Conservation (phyloP, 2,329 filamentous ascomycete genomes). For the Hypoxylon rubiginosum region DNA sequence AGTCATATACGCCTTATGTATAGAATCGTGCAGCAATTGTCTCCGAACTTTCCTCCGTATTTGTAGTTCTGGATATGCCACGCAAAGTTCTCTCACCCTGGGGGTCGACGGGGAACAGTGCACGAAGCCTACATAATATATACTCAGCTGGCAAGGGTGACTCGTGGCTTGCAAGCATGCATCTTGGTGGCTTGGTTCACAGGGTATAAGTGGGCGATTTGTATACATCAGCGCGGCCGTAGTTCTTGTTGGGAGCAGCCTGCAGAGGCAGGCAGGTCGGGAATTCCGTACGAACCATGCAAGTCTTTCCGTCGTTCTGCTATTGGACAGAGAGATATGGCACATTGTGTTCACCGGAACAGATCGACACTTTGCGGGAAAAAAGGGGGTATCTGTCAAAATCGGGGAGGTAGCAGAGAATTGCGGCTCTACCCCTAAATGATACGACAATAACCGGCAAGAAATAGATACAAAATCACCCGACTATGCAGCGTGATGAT, state of each 20-base stretch:
- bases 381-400: background rate
- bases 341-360: background rate
- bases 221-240: constrained; percentile 6
- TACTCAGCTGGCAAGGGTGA: background rate
- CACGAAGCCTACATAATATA: background rate
- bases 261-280: background rate
- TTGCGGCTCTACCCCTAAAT: background rate
- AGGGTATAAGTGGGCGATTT: background rate
- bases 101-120: background rate
- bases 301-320: background rate
- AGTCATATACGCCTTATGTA: too few relatives aligned
- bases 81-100: background rate
- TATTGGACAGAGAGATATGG: background rate
- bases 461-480: background rate
- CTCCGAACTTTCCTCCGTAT: background rate
- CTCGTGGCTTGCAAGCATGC: background rate
- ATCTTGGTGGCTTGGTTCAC: background rate
- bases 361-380: background rate
- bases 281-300: constrained; percentile 7
- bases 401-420: background rate
- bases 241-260: constrained; percentile 4
- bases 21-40: too few relatives aligned
- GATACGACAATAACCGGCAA: too few relatives aligned
- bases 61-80: too few relatives aligned
- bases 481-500: background rate